phyloP scores from a whole-genome alignment of 2,329 filamentous ascomycete genomes.

The Akanthomyces lecanii region DNA sequence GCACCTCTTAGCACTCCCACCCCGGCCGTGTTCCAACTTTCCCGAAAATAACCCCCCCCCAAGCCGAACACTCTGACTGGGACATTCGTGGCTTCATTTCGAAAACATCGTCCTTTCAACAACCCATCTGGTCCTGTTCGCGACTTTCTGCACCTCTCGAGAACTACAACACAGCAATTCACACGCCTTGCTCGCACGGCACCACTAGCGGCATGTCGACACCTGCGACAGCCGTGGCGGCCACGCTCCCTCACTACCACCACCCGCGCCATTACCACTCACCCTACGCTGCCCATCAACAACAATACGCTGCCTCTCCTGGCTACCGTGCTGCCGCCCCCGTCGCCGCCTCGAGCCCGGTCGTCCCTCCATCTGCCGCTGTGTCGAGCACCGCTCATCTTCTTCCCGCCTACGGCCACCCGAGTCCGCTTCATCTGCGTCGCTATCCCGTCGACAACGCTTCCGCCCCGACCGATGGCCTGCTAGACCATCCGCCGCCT shows the following conservation, averaged over 20 bases:
- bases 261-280: conserved; percentile 62
- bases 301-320: conserved; percentile 26
- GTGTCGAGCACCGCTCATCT: conserved; percentile 22
- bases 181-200: background rate
- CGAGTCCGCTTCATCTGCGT: conserved; percentile 22
- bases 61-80: background rate
- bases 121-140: background rate
- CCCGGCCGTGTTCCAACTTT: conserved; percentile 8
- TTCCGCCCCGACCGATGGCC: conserved; percentile 31
- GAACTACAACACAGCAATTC: background rate
- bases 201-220: conserved; percentile 61
- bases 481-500: conserved; percentile 28
- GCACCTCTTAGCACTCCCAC: background rate
- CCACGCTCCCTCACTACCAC: conserved; percentile 66
- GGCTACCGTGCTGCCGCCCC: conserved; percentile 6
- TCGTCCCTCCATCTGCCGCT: conserved; percentile 28
- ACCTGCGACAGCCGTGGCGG: conserved; percentile 66
- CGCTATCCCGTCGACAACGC: conserved; percentile 26
- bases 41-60: conserved; percentile 9
- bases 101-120: background rate
- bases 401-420: conserved; percentile 19
- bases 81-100: background rate
- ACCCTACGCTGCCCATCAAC: conserved; percentile 38
- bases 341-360: conserved; percentile 26
- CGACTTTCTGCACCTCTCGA: background rate